phyloP scores from a whole-genome alignment of 495 filamentous ascomycete species.

The Daldinia decipiens region DNA sequence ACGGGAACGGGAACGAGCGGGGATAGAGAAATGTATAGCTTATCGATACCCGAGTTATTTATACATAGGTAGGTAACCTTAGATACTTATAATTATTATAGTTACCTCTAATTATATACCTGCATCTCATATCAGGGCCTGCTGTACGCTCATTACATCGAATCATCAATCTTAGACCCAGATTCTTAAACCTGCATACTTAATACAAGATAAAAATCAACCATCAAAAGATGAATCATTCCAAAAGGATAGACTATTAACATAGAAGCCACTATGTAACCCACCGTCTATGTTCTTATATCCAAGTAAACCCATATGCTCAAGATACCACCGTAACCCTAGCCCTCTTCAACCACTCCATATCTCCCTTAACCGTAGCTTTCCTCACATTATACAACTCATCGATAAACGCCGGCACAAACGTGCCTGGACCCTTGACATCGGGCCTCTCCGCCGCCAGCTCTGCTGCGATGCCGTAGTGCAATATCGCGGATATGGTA shows the following conservation, averaged over 20 bases:
- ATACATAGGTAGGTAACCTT: no score
- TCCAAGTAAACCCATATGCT: conserved; percentile 26
- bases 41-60: no score
- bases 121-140: no score
- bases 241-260: neutral
- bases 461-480: conserved; percentile 90
- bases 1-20: conserved; percentile 8
- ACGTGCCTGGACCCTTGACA: conserved; percentile 83
- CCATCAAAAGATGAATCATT: neutral
- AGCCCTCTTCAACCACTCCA: conserved; percentile 66
- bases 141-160: no score
- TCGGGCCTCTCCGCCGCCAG: conserved; percentile 69
- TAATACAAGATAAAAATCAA: no score
- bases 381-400: conserved; percentile 65
- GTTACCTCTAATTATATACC: no score
- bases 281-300: neutral
- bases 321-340: conserved; percentile 58
- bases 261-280: neutral
- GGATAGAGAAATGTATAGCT: conserved; percentile 1
- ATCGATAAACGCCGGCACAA: conserved; percentile 87
- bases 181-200: no score
- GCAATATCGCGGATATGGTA: conserved; percentile 72
- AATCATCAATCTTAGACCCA: no score
- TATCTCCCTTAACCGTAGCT: conserved; percentile 58
- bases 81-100: no score